Percentiles rank a stretch among this genome's conserved stretches.
Conservation (phyloP, 148 eudicot genomes). For the Hydrangea macrophylla region DNA sequence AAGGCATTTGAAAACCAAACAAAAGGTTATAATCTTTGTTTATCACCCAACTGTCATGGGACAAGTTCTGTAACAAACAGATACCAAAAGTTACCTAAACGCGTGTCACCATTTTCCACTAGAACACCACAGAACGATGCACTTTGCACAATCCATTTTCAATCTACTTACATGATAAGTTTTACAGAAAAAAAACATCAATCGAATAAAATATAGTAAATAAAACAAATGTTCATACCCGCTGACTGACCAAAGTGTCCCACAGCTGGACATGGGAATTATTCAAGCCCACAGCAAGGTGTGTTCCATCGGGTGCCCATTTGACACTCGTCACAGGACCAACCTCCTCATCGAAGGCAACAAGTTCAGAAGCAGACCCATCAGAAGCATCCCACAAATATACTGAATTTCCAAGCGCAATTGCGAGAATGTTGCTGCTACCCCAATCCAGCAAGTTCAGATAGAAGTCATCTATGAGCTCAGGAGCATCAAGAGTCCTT, state of each 20-base stretch:
- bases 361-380: constrained; percentile 34
- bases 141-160: neutral
- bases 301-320: constrained; percentile 53
- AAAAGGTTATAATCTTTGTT: neutral
- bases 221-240: constrained; percentile 14
- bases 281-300: constrained; percentile 45
- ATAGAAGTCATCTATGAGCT: constrained; percentile 39
- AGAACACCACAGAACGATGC: neutral
- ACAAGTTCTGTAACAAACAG: neutral
- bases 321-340: constrained; percentile 47
- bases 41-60: neutral
- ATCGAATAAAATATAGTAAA: neutral
- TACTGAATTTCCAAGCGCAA: constrained; percentile 38
- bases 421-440: constrained; percentile 35
- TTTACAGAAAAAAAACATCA: neutral
- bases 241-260: constrained; percentile 26
- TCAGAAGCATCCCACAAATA: constrained; percentile 41
- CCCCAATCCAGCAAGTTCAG: constrained; percentile 48
- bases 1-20: neutral
- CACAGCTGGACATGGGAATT: constrained; percentile 43
- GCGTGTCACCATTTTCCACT: neutral
- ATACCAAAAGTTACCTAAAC: neutral
- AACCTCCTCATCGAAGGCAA: constrained; percentile 23
- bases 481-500: constrained; percentile 49
- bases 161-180: neutral